Base-by-base conservation (phyloP, 352 stramenopile species). In the Pythium dissimile region DNA sequence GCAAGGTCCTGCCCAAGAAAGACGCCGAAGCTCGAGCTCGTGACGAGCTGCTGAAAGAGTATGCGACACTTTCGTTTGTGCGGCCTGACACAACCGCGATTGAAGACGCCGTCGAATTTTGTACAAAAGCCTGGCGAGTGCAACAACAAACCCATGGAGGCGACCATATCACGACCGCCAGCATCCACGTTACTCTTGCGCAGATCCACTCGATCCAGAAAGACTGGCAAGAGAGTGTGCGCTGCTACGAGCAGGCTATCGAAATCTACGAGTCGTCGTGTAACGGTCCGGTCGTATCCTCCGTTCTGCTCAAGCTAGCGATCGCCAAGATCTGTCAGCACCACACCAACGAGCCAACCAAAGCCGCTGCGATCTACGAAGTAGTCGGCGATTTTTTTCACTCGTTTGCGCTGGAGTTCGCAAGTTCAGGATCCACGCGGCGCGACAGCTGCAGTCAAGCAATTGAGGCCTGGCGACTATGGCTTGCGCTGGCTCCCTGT, bases 81-180 rank as follows among this genome's bases (percentile, higher is more conserved):
- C 59, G 37, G 10, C 58, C 56, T 3, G 71, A 75, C 32, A 39
- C 69, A 10, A 53, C 67, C 3, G 46, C 75, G 35, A 72, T 86
- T 34, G 78, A 91, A 1, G 81, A 88, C 10, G 81, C 78, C 0
- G 47, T 86, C n/a, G 81, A 91, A 54, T 73, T 68, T 35, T 89
- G 76, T 53, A 77, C 62, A 28, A 86, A 86, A 43, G 77, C 79
- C 4, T 90, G 76, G 76, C 71, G 71, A 16, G 42, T 90, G 3
- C 76, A 88, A 24, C 74, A 90, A 42, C 44, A 62, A 18, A 58
- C 72, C 15, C 66, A 65, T 47, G 77, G 80, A n/a, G 55, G 60
- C 1, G 74, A 84, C 1, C 77, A 90, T 42, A 45, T 86, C 28
- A 77, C 75, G 12, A 85, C 69, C 3, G 77, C 76, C 11, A 58